phyloP scores from a whole-genome alignment of 352 stramenopile species.

The Phytophthora cryptogea region DNA sequence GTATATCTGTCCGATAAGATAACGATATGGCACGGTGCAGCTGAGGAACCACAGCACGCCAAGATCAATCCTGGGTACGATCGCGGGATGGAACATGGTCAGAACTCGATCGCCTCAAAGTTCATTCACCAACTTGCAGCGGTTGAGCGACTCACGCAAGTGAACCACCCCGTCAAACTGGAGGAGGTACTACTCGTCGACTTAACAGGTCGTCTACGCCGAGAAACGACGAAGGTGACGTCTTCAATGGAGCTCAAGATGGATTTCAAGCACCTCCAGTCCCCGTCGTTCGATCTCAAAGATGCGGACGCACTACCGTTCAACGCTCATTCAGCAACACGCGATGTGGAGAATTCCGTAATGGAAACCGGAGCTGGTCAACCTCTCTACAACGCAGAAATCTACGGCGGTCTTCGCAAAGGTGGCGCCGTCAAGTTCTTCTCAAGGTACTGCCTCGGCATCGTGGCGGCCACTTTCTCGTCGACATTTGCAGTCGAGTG shows the following conservation, averaged over 20 bases:
- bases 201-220: constrained; percentile 20
- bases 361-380: constrained; percentile 20
- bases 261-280: constrained; percentile 26
- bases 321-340: too few relatives aligned
- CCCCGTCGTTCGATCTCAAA: constrained; percentile 11
- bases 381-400: constrained; percentile 69
- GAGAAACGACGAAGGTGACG: constrained; percentile 17
- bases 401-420: constrained; percentile 69
- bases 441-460: constrained; percentile 66
- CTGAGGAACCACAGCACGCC: constrained; percentile 7
- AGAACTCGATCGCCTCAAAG: too few relatives aligned
- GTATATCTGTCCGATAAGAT: constrained; percentile 25
- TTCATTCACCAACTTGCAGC: constrained; percentile 24
- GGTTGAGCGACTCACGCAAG: constrained; percentile 12
- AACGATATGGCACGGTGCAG: constrained; percentile 10
- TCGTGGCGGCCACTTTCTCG: constrained; percentile 69
- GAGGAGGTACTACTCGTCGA: constrained; percentile 30
- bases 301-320: constrained; percentile 5
- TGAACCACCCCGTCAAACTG: constrained; percentile 6
- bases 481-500: constrained; percentile 71
- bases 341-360: constrained; percentile 10
- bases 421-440: constrained; percentile 58
- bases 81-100: neutral
- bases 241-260: constrained; percentile 19
- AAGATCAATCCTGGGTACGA: neutral